Conservation (phyloP, 2,329 filamentous ascomycete genomes). For the Tolypocladium paradoxum region DNA sequence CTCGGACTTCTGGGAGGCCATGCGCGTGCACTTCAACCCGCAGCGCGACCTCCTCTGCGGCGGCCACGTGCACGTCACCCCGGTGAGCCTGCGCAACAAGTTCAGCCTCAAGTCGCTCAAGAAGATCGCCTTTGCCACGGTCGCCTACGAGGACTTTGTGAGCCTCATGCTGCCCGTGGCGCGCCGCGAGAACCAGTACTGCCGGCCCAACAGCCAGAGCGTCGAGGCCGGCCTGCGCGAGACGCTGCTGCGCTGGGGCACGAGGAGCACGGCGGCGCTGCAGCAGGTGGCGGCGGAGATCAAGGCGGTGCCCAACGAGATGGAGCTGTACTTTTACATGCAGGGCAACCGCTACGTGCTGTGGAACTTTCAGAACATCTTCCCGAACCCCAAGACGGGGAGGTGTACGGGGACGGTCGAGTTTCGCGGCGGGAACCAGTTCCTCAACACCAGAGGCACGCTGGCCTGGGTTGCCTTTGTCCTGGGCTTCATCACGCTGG, state of each 20-base stretch:
- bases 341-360: slow-evolving; percentile 27
- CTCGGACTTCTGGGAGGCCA: slow-evolving; percentile 29
- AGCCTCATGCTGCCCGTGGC: slow-evolving; percentile 18
- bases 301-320: slow-evolving; percentile 12
- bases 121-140: slow-evolving; percentile 25
- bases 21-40: slow-evolving; percentile 28
- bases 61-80: slow-evolving; percentile 29
- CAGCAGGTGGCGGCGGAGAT: slow-evolving; percentile 19
- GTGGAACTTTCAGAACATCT: slow-evolving; percentile 30
- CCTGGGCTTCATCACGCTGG: slow-evolving; percentile 25
- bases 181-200: slow-evolving; percentile 25
- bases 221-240: slow-evolving; percentile 17
- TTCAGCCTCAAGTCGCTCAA: slow-evolving; percentile 24
- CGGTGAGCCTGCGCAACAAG: slow-evolving; percentile 19
- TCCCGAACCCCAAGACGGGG: slow-evolving; percentile 24
- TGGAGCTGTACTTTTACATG: slow-evolving; percentile 25
- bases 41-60: slow-evolving; percentile 24
- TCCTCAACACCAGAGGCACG: slow-evolving; percentile 24
- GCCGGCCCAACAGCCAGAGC: slow-evolving; percentile 21
- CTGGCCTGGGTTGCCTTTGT: slow-evolving; percentile 29
- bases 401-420: slow-evolving; percentile 26
- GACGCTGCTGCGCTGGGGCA: slow-evolving; percentile 18
- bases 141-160: slow-evolving; percentile 24
- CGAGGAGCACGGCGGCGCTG: slow-evolving; percentile 11
- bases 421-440: slow-evolving; percentile 28